Percentiles rank a stretch among this genome's conserved stretches.
Conservation (phyloP, 2,329 filamentous ascomycete species). For the Aspergillus aculeatus region DNA sequence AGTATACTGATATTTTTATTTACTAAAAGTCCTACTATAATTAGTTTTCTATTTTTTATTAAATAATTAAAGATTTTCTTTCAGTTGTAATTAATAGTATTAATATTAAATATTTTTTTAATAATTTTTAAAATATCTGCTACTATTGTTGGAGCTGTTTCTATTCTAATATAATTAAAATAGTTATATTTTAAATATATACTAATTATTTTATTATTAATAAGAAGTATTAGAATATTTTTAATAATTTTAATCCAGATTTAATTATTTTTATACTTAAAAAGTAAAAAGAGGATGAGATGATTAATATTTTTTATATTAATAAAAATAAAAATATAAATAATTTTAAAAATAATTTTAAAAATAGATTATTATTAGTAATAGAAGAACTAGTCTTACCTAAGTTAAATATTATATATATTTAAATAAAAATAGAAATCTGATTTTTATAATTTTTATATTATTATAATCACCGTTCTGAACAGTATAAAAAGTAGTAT, state of each 20-base stretch:
- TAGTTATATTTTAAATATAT: constrained; percentile 1
- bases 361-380: neutral
- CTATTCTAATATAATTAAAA: neutral
- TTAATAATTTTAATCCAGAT: neutral
- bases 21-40: too few species aligned
- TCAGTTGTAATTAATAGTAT: too few species aligned
- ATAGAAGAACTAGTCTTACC: neutral
- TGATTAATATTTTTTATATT: neutral
- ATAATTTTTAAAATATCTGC: too few species aligned
- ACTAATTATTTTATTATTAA: neutral
- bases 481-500: too few species aligned
- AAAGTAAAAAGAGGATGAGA: neutral
- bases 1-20: too few species aligned
- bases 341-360: neutral
- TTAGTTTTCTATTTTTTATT: too few species aligned
- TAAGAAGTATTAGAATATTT: neutral
- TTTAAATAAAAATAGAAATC: too few species aligned
- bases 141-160: too few species aligned
- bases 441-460: too few species aligned
- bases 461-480: too few species aligned
- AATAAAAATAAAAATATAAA: neutral
- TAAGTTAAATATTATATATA: neutral
- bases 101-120: too few species aligned
- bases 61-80: too few species aligned
- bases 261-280: constrained; percentile 1